These are phyloP conservation scores for Jamesozyma piceae DNA, from an alignment of 805 yeast genomes.

Conservation along the genomic window DNA sequence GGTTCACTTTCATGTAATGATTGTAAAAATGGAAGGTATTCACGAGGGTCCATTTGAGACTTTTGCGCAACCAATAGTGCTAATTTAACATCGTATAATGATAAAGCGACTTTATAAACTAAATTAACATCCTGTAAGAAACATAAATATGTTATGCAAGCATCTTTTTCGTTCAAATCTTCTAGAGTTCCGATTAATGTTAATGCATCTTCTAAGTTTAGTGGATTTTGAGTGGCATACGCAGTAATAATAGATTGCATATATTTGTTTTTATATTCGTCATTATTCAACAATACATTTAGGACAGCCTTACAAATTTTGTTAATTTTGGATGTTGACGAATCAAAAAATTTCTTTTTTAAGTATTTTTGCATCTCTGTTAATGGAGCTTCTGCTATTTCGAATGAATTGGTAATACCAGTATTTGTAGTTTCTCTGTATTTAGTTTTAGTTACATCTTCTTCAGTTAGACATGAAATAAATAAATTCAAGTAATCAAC, in stretches of 20 bases:
- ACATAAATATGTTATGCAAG: constrained; percentile 72
- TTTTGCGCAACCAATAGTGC: constrained; percentile 85
- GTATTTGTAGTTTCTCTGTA: constrained; percentile 59
- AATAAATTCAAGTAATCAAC: constrained; percentile 79
- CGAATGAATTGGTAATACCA: constrained; percentile 23
- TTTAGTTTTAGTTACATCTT: constrained; percentile 73
- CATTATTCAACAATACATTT: constrained; percentile 39
- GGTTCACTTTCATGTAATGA: constrained; percentile 59
- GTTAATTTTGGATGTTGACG: constrained; percentile 54
- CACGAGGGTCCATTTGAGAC: constrained; percentile 96
- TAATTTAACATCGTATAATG: constrained; percentile 71
- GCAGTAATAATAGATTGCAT: constrained; percentile 80
- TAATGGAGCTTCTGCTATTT: constrained; percentile 24
- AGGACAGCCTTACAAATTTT: constrained; percentile 66
- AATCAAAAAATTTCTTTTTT: constrained; percentile 33
- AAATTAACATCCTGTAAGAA: constrained; percentile 83
- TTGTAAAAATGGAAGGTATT: constrained; percentile 86
- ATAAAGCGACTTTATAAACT: constrained; percentile 69
- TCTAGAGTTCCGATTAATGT: constrained; percentile 46
- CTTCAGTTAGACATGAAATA: constrained; percentile 75
- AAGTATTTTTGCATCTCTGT: constrained; percentile 35
- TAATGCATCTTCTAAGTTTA: constrained; percentile 71
- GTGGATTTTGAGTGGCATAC: constrained; percentile 84
- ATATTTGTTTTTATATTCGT: constrained; percentile 47
- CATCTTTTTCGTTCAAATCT: constrained; percentile 43